Conservation (phyloP, 768 basidiomycete species). For the Mycena chlorophos region DNA sequence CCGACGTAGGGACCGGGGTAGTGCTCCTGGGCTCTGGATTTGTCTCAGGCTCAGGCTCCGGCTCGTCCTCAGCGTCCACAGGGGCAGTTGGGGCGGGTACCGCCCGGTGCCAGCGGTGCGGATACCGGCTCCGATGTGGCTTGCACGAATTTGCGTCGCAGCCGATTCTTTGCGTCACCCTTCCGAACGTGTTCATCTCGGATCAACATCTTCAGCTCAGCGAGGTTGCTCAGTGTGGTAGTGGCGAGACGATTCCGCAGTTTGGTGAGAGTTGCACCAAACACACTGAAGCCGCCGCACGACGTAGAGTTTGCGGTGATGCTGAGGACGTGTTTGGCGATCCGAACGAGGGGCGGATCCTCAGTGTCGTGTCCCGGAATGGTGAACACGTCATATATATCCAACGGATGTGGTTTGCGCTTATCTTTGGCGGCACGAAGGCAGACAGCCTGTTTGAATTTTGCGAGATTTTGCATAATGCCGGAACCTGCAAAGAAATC, state of each 20-base stretch:
- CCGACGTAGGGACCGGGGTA: too few relatives aligned
- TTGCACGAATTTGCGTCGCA: slow-evolving; percentile 7
- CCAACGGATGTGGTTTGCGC: slow-evolving; percentile 12
- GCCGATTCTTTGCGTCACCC: slow-evolving; percentile 4
- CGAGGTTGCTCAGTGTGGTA: slow-evolving; percentile 22
- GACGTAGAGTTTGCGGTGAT: slow-evolving; percentile 34
- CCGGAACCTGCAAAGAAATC: not conserved
- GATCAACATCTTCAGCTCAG: slow-evolving; percentile 32
- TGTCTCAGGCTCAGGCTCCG: too few relatives aligned
- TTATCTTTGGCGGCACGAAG: not conserved
- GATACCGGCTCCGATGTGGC: not conserved
- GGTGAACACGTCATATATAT: slow-evolving; percentile 11
- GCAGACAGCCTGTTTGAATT: not conserved
- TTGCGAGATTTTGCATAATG: not conserved
- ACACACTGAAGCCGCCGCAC: slow-evolving; percentile 31
- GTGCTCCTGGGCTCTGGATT: too few relatives aligned
- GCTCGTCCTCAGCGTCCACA: too few relatives aligned
- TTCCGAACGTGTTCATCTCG: slow-evolving; percentile 25
- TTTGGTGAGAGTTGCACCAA: slow-evolving; percentile 32
- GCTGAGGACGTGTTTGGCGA: slow-evolving; percentile 25
- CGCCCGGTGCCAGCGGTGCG: too few relatives aligned
- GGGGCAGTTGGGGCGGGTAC: too few relatives aligned
- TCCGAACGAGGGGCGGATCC: slow-evolving; percentile 20
- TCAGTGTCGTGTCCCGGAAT: slow-evolving; percentile 1
- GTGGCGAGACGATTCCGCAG: slow-evolving; percentile 25